phyloP scores from a whole-genome alignment of 768 basidiomycete genomes.

The Xerocomellus amylosporus region DNA sequence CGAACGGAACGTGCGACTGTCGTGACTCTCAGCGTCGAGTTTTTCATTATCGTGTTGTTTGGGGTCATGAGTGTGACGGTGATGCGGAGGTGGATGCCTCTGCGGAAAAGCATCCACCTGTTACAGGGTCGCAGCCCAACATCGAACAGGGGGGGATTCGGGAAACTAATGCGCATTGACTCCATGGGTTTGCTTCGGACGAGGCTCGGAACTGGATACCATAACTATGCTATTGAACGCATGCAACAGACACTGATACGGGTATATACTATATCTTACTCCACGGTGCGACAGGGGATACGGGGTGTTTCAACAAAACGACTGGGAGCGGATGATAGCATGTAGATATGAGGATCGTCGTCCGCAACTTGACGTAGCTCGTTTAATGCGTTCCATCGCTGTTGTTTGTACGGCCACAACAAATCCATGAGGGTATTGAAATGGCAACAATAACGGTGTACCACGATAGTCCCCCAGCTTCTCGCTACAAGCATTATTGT shows the following conservation, averaged over 20 bases:
- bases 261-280: neutral
- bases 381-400: neutral
- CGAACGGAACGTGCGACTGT: neutral
- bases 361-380: no score
- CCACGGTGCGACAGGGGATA: neutral
- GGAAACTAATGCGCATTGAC: neutral
- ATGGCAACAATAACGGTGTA: neutral
- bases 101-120: neutral
- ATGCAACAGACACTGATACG: neutral
- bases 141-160: neutral
- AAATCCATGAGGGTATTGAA: neutral
- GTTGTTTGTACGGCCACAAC: neutral
- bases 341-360: no score
- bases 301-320: neutral
- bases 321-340: no score
- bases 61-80: neutral
- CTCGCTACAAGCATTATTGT: neutral
- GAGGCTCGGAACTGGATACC: neutral
- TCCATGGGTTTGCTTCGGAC: neutral
- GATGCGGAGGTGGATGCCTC: neutral
- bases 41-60: slow-evolving; percentile 1
- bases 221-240: neutral
- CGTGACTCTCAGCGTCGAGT: slow-evolving; percentile 5
- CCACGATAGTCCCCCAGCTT: neutral
- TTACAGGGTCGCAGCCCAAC: neutral